Evolutionary conservation across 2,329 filamentous ascomycete genomes (phyloP), one percentile per base, ranked within the genome.

Genomic region (Aspergillus sp.): DNA sequence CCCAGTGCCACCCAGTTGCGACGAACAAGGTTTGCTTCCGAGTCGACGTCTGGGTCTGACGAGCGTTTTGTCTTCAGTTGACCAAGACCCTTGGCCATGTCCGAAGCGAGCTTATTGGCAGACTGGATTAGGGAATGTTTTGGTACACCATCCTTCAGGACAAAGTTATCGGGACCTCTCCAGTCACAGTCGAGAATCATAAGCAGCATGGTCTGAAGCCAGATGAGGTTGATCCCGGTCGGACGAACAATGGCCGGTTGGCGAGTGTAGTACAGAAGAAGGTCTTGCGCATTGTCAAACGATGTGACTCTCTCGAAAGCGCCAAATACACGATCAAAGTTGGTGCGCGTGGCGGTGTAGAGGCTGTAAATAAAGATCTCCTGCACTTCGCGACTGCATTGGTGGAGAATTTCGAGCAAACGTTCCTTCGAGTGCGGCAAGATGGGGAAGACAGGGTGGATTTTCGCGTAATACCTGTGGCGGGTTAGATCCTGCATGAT

Each of bases 101-200:
- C 71, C 20, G 74, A 75, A 20, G 71, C 74, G 47, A 78, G 69
- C 58, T 73, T 75, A 49, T 65, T 73, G 2, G 75, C 73, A 26
- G 71, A 69, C 52, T 78, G 75, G n/a, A 78, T 69, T n/a, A 79
- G 62, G 2, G 68, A 71, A 20, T 72, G 69, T 61, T 78, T 79
- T 1, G 75, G 72, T 14, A 75, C 62, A n/a, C 75, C 75, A 57
- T 77, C 72, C 61, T 77, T 77, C 45, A 73, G 64, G 24, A 73
- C 70, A 22, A 79, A 67, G 53, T 79, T 78, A 42, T 79, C 75
- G 1, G 77, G 76, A 2, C 75, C 75, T 46, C 76, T 76, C 10
- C 71, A 67, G 51, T 79, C 77, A 57, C 75, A 76, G 49, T 80
- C 78, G 11, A 80, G 69, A 18, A 77, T 72, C 71, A 80, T 74